Evolutionary conservation across 2,329 filamentous ascomycete genomes (phyloP), one percentile per base, ranked within the genome.

Genomic region (Lomentospora prolificans): DNA sequence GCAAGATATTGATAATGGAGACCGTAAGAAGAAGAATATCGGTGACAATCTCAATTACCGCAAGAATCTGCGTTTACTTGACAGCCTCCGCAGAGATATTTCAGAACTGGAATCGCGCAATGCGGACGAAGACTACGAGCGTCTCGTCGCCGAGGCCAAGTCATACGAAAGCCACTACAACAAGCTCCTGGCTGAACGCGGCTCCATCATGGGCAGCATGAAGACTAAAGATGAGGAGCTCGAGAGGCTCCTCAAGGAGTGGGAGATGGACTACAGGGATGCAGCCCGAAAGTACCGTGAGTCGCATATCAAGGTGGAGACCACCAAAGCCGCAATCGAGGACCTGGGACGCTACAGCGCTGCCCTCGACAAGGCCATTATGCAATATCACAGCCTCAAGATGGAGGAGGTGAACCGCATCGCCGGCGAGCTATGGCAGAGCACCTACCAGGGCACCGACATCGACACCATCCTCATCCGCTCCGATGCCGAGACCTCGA

Each of bases 381-480:
- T 99, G 89, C 89, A 89, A 65, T 99, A 92, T 66, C 94, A 99
- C 73, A 81, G 86, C 28, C 75, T 96, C 66, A 99, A 99, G 76
- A 99, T 99, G 94, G 89, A 94, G 63, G 91, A 99, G 69, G 92
- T 99, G 69, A 99, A 99, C 70, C 81, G 84, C 57, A 96, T 96
- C 68, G 86, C 95, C 53, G 89, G 88, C 60, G 94, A 99, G 69
- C 80, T 99, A n/a, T 99, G 94, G 94, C 89, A 89, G 70, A 87
- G 85, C 65, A 96, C 94, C 1, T 99, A 99, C 71, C 89, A 95
- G 67, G 94, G 94, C 61, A 97, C 92, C 0, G 94, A 99, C 66
- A 91, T 99, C 56, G 94, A 99, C 73, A 94, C 89, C 1, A 96
- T 99, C 66, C 80, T 95, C 65, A 97, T 99, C 71, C 87, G 88